These are phyloP conservation scores for Leccinum boreale DNA, from an alignment of 768 basidiomycete species.

Conservation along the genomic window DNA sequence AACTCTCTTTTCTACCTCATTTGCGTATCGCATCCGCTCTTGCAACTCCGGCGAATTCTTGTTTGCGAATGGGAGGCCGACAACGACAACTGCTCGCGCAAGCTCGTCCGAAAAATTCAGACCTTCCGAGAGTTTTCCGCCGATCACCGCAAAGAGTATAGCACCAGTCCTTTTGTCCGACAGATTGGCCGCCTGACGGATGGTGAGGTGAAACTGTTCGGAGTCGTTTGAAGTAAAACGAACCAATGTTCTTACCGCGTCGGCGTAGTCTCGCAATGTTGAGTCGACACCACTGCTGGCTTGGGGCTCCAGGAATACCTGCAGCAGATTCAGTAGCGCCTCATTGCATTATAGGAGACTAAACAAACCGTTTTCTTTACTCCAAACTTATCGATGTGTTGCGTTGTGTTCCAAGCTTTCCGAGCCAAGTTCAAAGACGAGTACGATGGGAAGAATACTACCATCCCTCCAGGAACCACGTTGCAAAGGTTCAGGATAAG, in stretches of 20 bases:
- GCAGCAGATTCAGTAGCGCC: not conserved
- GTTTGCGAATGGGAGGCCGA: constrained; percentile 94
- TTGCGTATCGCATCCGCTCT: constrained; percentile 89
- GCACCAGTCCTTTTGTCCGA: constrained; percentile 53
- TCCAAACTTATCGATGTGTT: constrained; percentile 57
- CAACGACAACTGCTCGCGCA: constrained; percentile 80
- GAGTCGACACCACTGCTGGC: constrained; percentile 68
- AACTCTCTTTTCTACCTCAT: constrained; percentile 48
- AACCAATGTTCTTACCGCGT: constrained; percentile 37
- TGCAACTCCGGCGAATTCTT: constrained; percentile 85
- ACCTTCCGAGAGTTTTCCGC: constrained; percentile 96
- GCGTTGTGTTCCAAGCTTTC: constrained; percentile 59
- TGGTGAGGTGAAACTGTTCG: constrained; percentile 1
- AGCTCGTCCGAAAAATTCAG: constrained; percentile 74
- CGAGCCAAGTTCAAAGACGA: constrained; percentile 70
- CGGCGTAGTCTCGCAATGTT: constrained; percentile 69
- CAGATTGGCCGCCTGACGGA: constrained; percentile 15
- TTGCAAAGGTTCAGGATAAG: constrained; percentile 76
- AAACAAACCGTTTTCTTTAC: constrained; percentile 69
- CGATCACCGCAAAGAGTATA: constrained; percentile 89
- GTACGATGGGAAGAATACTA: constrained; percentile 95
- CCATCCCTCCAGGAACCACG: constrained; percentile 81
- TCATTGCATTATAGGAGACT: not conserved
- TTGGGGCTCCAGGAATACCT: constrained; percentile 92
- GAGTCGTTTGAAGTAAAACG: not conserved